Evolutionary conservation across 768 basidiomycete genomes (phyloP), one percentile per base, ranked within the genome.

Genomic region (Suillus bovinus): DNA sequence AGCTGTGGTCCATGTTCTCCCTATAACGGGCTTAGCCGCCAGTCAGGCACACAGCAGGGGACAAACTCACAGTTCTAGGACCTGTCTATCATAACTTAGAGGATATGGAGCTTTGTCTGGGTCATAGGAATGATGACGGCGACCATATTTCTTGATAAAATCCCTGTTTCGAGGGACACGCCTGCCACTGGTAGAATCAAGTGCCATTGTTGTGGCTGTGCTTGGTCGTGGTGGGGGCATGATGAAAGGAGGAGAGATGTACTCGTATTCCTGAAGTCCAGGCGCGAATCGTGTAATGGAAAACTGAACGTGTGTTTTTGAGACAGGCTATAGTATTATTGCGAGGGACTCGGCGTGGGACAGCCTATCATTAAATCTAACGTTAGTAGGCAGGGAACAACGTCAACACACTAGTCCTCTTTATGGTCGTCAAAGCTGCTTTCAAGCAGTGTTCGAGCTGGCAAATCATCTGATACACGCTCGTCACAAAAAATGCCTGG

Each of bases 71-170:
- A 89, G 75, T 68, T 91, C 89, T 46, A 91, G 75, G 59, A 90
- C 77, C 47, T 85, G 76, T 57, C 80, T 81, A 70, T 90, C 86
- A 71, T 91, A 92, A 29, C 84, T 87, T 41, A 89, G 70, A 1
- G 91, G 91, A 77, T 93, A 93, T 2, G 90, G 91, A 2, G 88
- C 91, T 76, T 92, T 91, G 71, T 90, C 88, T 42, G 80, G 81
- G 64, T 87, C 86, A 69, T 86, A 87, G 20, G 83, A 79, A 70
- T 91, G 91, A 63, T 88, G 86, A 59, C 79, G 80, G 53, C 82
- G 83, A 52, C 89, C 89, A 68, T 87, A 71, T 68, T 87, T 89
- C 66, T 75, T 70, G 47, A 81, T 69, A 69, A 89, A 89, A 55
- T 89, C 87, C 71, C 83, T 88, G 62, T 72, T 70, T 46, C 71